phyloP scores from a whole-genome alignment of 495 filamentous ascomycete species.

The Pyrenopolyporus hunteri region DNA sequence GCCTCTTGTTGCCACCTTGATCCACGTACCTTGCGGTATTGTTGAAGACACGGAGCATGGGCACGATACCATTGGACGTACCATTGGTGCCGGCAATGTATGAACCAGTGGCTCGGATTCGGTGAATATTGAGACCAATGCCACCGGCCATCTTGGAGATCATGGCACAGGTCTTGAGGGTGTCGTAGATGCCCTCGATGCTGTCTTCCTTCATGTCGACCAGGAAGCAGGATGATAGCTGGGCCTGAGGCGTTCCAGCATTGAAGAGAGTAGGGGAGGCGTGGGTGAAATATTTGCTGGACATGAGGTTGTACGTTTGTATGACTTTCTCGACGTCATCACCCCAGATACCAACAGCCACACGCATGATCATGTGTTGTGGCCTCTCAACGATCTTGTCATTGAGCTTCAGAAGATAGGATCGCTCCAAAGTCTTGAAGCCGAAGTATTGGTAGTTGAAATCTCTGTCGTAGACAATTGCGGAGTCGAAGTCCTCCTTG shows the following conservation, averaged over 20 bases:
- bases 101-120: conserved; percentile 93
- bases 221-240: conserved; percentile 96
- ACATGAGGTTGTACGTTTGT: conserved; percentile 98
- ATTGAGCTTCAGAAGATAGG: conserved; percentile 90
- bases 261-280: conserved; percentile 98
- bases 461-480: conserved; percentile 97
- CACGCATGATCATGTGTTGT: conserved; percentile 99
- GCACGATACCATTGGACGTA: conserved; percentile 94
- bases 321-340: conserved; percentile 91
- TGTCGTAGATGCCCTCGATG: conserved; percentile 99
- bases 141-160: conserved; percentile 99
- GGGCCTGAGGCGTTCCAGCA: conserved; percentile 89
- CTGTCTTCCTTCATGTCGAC: conserved; percentile 99
- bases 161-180: conserved; percentile 98
- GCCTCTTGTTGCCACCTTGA: conserved; percentile 98
- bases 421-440: conserved; percentile 98
- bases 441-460: conserved; percentile 99
- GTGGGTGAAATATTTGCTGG: conserved; percentile 95
- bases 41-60: conserved; percentile 98
- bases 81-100: conserved; percentile 98
- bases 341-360: conserved; percentile 94
- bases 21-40: conserved; percentile 98
- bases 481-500: conserved; percentile 94
- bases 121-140: conserved; percentile 93
- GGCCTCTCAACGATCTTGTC: conserved; percentile 95